A percentile compares a stretch with the other conserved stretches of the same genome.
Evolutionary conservation across 768 basidiomycete species (phyloP).

Genomic region (Calvatia gigantea): DNA sequence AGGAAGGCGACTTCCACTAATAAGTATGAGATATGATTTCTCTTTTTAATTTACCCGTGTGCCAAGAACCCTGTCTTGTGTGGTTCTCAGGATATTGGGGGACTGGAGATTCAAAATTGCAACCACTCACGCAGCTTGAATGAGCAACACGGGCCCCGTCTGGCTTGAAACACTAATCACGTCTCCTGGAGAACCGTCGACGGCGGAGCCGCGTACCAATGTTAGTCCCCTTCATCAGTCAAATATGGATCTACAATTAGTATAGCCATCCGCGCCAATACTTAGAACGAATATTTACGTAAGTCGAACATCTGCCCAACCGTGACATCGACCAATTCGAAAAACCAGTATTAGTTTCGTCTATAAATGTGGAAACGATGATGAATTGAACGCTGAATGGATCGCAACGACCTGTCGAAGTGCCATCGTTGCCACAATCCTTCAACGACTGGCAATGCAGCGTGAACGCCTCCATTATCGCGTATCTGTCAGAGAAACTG

Average conservation of each 20-base stretch:
- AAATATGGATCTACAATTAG: neutral
- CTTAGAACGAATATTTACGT: too few species aligned
- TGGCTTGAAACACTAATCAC: conserved; percentile 7
- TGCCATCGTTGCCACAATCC: conserved; percentile 8
- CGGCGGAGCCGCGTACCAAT: neutral
- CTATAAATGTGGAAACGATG: neutral
- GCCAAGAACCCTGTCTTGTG: too few species aligned
- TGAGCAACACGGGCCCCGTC: neutral
- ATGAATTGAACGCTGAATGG: neutral
- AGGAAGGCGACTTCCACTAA: neutral
- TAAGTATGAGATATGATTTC: neutral
- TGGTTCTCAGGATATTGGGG: neutral
- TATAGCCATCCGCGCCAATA: neutral
- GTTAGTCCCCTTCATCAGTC: conserved; percentile 3
- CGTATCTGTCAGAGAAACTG: neutral
- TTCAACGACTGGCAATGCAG: neutral
- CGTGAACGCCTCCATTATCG: neutral
- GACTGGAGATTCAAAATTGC: too few species aligned
- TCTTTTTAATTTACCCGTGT: too few species aligned
- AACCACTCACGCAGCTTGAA: neutral
- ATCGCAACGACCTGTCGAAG: neutral
- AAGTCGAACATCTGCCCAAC: neutral
- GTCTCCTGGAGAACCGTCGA: conserved; percentile 5
- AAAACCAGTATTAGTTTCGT: neutral
- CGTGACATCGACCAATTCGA: neutral